Conservation (phyloP, 2,329 filamentous ascomycete genomes). For the Pyrenophora seminiperda region DNA sequence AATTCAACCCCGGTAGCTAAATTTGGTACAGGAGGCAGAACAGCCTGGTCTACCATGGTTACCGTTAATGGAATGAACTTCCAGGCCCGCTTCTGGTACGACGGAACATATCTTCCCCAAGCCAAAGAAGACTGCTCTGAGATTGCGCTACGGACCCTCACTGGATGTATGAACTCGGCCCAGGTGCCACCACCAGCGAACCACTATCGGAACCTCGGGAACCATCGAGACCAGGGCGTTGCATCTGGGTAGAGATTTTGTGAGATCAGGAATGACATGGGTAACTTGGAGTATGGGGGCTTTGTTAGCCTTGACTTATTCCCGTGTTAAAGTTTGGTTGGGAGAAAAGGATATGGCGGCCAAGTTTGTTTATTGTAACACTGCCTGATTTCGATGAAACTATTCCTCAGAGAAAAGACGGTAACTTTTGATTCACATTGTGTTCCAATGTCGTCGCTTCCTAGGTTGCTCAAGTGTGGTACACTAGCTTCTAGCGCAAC, state of each 20-base stretch:
- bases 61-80: slow-evolving; percentile 33
- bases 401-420: neutral
- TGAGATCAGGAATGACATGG: neutral
- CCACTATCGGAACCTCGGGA: slow-evolving; percentile 22
- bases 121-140: slow-evolving; percentile 48
- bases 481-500: slow-evolving; percentile 7
- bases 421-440: neutral
- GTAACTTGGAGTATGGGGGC: neutral
- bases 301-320: neutral
- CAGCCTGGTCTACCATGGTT: slow-evolving; percentile 45
- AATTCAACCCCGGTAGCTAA: neutral
- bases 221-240: slow-evolving; percentile 6
- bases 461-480: neutral
- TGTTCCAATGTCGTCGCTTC: slow-evolving; percentile 2
- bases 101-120: slow-evolving; percentile 39
- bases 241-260: slow-evolving; percentile 1
- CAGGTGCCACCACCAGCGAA: slow-evolving; percentile 32
- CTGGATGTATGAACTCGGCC: slow-evolving; percentile 23
- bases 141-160: slow-evolving; percentile 34
- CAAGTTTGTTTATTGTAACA: neutral
- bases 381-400: neutral
- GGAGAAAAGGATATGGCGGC: neutral
- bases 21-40: slow-evolving; percentile 40
- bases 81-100: slow-evolving; percentile 47
- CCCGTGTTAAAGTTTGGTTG: neutral